Evolutionary conservation across 495 filamentous ascomycete species (phyloP), one percentile per base, ranked within the genome.

Genomic region (Lasiosphaeria hispida): DNA sequence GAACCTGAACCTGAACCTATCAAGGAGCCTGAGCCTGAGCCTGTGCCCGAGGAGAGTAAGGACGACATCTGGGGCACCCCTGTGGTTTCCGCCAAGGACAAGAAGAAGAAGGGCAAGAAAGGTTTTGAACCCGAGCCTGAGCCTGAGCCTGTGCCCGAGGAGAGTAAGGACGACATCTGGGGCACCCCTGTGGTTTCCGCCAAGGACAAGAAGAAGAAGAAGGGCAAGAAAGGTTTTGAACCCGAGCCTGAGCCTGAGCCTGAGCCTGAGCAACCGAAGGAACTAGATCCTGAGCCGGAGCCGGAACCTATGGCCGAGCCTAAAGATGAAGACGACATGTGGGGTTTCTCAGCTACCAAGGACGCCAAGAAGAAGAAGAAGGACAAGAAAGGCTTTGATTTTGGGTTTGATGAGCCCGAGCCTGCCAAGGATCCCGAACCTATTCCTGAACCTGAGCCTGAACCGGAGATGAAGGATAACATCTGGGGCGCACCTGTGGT

Each of bases 401-500:
- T 30, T 30, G 23, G 23, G 23, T 30, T 30, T 30, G 23, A 30
- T 35, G 50, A 62, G 40, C 44, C 55, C 10, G 63, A 62, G 37
- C 47, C 60, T 5, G 54, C 52, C 10, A 47, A 52, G 13, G 61
- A 68, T 18, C 56, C 64, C 1, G 53, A 58, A 36, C 44, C 56
- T 2, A 62, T 60, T 13, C 67, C 66, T 7, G 65, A 64, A 13
- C 59, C 69, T 7, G 69, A 70, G 30, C 67, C 69, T 36, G 73
- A 73, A 23, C 63, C 69, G 1, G 71, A 69, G 47, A 68, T 60
- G 30, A 69, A 72, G 47, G 59, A 59, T 19, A 57, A 58, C 30
- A n/a, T 49, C 14, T 67, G 58, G 64, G 64, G 58, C 10, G 39
- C 53, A 11, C 37, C 41, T n/a, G n/a, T n/a, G 7, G 14, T 47